These are phyloP conservation scores for Abelmoschus esculentus DNA, from an alignment of 345 rosid species.

Conservation along the genomic window DNA sequence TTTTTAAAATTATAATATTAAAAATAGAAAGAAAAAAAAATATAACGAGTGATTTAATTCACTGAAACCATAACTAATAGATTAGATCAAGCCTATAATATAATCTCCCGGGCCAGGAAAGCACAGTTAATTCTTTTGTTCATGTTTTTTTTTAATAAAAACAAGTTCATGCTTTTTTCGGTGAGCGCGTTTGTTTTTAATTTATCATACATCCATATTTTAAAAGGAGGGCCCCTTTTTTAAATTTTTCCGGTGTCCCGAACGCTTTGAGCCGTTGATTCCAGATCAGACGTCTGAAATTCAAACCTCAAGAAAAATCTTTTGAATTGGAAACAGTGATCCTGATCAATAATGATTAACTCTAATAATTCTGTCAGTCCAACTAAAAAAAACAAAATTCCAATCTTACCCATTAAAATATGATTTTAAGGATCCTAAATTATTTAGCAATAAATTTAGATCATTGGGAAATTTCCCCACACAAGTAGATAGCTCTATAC, in stretches of 20 bases:
- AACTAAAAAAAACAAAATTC: neutral
- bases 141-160: neutral
- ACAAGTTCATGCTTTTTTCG: neutral
- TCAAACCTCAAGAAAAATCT: slow-evolving; percentile 13
- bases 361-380: slow-evolving; percentile 9
- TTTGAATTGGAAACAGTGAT: neutral
- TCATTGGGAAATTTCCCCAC: slow-evolving; percentile 2
- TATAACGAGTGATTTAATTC: too few relatives aligned
- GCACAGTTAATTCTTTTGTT: slow-evolving; percentile 7
- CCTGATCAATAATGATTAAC: neutral
- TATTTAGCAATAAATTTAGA: neutral
- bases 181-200: neutral
- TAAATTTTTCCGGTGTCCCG: slow-evolving; percentile 15
- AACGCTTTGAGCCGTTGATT: slow-evolving; percentile 16
- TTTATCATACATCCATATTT: neutral
- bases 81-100: too few relatives aligned
- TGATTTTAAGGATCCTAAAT: neutral
- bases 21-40: too few relatives aligned
- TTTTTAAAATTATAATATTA: too few relatives aligned
- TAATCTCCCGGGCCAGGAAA: slow-evolving; percentile 2
- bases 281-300: slow-evolving; percentile 21
- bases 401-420: slow-evolving; percentile 6
- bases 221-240: slow-evolving; percentile 12
- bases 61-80: too few relatives aligned
- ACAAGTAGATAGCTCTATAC: neutral